Conservation (phyloP, 2,329 filamentous ascomycete species). For the Pseudocercospora crystallina region DNA sequence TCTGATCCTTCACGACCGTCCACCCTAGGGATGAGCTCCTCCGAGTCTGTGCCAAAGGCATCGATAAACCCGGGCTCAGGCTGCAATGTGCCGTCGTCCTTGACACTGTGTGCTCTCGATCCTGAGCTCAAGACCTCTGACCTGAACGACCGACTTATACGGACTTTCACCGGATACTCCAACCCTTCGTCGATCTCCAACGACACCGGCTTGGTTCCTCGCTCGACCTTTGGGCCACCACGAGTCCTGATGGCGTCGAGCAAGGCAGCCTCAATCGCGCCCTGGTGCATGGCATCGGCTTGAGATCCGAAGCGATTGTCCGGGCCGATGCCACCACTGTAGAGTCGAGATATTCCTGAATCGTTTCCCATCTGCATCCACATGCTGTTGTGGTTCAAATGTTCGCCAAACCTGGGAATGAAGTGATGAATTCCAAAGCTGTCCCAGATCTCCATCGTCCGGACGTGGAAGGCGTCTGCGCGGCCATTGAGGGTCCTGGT, state of each 20-base stretch:
- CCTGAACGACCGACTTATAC: slow-evolving; percentile 56
- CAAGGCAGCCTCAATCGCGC: slow-evolving; percentile 57
- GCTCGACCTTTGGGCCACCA: slow-evolving; percentile 49
- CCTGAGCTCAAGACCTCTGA: slow-evolving; percentile 50
- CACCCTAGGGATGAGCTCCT: slow-evolving; percentile 16
- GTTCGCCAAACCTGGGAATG: slow-evolving; percentile 56
- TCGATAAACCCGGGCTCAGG: slow-evolving; percentile 21
- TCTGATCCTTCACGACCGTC: slow-evolving; percentile 16
- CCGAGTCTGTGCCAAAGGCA: slow-evolving; percentile 57
- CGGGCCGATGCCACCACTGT: slow-evolving; percentile 25
- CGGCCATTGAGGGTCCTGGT: slow-evolving; percentile 37
- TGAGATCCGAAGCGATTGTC: no score
- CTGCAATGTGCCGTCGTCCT: slow-evolving; percentile 3
- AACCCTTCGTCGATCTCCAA: slow-evolving; percentile 55
- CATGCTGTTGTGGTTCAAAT: slow-evolving; percentile 8
- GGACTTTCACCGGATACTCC: slow-evolving; percentile 62
- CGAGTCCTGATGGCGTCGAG: slow-evolving; percentile 2
- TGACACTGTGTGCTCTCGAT: slow-evolving; percentile 10
- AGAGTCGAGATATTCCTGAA: slow-evolving; percentile 29
- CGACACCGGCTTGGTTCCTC: slow-evolving; percentile 57
- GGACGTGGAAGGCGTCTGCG: slow-evolving; percentile 59
- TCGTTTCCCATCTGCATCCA: slow-evolving; percentile 43
- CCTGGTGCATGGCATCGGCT: slow-evolving; percentile 42
- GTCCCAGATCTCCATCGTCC: slow-evolving; percentile 71
- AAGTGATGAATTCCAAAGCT: slow-evolving; percentile 65